phyloP scores from a whole-genome alignment of 2,329 filamentous ascomycete genomes.

The Monosporascus cannonballus region DNA sequence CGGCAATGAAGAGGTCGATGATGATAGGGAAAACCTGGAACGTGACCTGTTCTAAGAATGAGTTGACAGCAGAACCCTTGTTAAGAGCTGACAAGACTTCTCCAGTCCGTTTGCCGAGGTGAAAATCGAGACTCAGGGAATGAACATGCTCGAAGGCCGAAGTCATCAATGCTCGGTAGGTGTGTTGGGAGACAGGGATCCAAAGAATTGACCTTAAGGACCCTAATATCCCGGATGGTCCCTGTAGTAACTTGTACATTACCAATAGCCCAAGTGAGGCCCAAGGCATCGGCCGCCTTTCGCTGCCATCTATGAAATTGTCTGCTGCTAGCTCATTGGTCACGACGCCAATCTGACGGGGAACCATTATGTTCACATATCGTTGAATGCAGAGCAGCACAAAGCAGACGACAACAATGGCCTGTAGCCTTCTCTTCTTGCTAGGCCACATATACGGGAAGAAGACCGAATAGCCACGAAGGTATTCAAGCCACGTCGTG shows the following conservation, averaged over 20 bases:
- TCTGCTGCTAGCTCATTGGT: slow-evolving; percentile 61
- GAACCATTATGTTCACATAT: slow-evolving; percentile 79
- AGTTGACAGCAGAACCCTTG: slow-evolving; percentile 94
- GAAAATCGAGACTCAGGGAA: slow-evolving; percentile 89
- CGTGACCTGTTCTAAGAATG: slow-evolving; percentile 91
- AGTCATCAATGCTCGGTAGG: slow-evolving; percentile 87
- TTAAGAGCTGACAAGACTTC: slow-evolving; percentile 93
- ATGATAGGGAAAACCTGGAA: slow-evolving; percentile 96
- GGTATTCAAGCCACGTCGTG: slow-evolving; percentile 93
- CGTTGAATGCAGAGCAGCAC: slow-evolving; percentile 73
- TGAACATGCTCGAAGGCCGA: slow-evolving; percentile 98
- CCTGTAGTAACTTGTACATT: slow-evolving; percentile 74
- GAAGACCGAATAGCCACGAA: slow-evolving; percentile 86
- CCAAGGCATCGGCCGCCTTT: slow-evolving; percentile 58
- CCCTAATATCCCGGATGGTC: slow-evolving; percentile 79
- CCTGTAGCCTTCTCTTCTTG: slow-evolving; percentile 65
- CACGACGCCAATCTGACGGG: slow-evolving; percentile 71
- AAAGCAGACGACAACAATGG: slow-evolving; percentile 79
- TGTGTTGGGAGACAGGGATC: slow-evolving; percentile 97
- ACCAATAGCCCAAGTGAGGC: slow-evolving; percentile 70
- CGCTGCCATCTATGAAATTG: slow-evolving; percentile 41
- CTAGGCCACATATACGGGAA: slow-evolving; percentile 96
- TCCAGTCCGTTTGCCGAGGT: slow-evolving; percentile 91
- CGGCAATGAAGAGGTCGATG: slow-evolving; percentile 78
- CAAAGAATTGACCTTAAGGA: slow-evolving; percentile 78